Evolutionary conservation across 1,284 basidiomycete species (phyloP), one percentile per base, ranked within the genome.

Genomic region (Sanghuangporus sanghuang): DNA sequence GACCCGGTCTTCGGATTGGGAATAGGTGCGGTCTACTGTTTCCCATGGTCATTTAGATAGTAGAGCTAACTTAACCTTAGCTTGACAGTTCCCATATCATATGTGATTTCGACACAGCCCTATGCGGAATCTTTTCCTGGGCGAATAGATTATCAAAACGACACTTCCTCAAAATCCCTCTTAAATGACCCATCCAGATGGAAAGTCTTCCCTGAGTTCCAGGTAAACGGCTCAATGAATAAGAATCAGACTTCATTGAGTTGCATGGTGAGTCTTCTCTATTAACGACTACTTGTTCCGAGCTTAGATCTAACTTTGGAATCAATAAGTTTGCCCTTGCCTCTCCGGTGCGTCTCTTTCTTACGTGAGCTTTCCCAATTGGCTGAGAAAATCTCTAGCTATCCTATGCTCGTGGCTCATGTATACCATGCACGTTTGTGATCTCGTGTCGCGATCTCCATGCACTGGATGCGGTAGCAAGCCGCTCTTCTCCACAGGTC

Each of bases 301-400:
- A 36, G 12, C 2, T 54, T 56, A 16, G 42, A 21, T 46, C 11
- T 18, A 44, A 27, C 21, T 18, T 32, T 44, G n/a, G 16, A 35
- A 39, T 16, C 27, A 6, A 18, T 54, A n/a, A 65, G 64, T 42
- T 65, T 36, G 52, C 64, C 16, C 64, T 65, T 27, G 59, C 60
- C 39, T 39, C 27, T 36, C 64, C 64, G 38, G 64, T 65, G 21
- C 39, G 53, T 32, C 16, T n/a, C 27, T 55, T 62, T 8, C 32
- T 48, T n/a, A 42, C 27, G 21, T 14, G 21, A 32, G 18, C 14
- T n/a, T 38, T 18, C 9, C 54, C 7, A 9, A 40, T 53, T n/a
- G 18, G 11, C 21, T 36, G 9, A 36, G n/a, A 40, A 27, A 57
- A 7, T 27, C 14, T 44, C 21, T 44, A 66, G 61, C 44, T 66